A percentile compares a stretch with the other conserved stretches of the same genome.
phyloP scores from a whole-genome alignment of 768 basidiomycete species.

The Lactifluus rugatus region DNA sequence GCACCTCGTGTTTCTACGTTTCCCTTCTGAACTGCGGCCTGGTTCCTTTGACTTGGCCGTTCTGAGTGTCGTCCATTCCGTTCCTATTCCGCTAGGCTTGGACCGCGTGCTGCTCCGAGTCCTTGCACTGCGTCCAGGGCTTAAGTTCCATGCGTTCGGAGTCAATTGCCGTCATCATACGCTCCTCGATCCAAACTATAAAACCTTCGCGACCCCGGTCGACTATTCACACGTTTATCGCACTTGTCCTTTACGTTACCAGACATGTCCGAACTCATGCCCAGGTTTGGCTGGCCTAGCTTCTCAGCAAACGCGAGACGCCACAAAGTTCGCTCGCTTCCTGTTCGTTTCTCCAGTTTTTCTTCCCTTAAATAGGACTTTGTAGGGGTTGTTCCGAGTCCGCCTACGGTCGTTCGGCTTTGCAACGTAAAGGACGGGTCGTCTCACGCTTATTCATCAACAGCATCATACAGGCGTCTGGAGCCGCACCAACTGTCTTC shows the following conservation, averaged over 20 bases:
- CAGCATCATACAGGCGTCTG: slow-evolving; percentile 25
- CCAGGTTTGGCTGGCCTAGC: slow-evolving; percentile 27
- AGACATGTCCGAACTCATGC: slow-evolving; percentile 22
- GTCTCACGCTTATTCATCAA: background rate
- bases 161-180: no score
- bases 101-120: no score
- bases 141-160: no score
- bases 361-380: background rate
- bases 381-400: slow-evolving; percentile 22
- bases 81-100: no score
- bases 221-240: background rate
- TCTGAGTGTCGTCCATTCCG: no score
- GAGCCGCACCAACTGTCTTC: slow-evolving; percentile 29
- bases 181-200: slow-evolving; percentile 3
- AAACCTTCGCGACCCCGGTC: background rate
- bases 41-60: no score
- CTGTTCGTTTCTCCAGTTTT: no score
- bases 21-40: no score
- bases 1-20: no score
- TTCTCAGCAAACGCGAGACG: slow-evolving; percentile 28
- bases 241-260: background rate
- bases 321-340: slow-evolving; percentile 28
- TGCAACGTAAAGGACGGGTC: slow-evolving; percentile 18
- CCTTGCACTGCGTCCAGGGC: no score
- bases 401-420: slow-evolving; percentile 26